Evolutionary conservation across 2,329 filamentous ascomycete species (phyloP), one percentile per base, ranked within the genome.

Genomic region (Xylariales sp.): DNA sequence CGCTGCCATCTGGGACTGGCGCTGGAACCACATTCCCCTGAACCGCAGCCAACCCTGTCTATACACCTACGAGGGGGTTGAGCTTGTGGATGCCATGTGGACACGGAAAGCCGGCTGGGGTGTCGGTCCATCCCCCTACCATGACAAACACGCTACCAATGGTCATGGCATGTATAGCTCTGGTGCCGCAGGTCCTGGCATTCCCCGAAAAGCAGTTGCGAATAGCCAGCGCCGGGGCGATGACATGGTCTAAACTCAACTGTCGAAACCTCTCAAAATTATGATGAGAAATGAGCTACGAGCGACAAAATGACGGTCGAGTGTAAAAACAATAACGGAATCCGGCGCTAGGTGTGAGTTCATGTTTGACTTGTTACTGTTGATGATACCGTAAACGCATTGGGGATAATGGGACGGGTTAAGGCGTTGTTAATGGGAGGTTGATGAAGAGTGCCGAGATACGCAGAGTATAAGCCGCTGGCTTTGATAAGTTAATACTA

Each of bases 1-100:
- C 72, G 89, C 89, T 0, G 81, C 85, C 8, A 82, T 92, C 58
- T 92, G 89, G 88, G 89, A 92, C 76, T 91, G 87, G 82, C 81
- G 89, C 32, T 90, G 76, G 71, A 87, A 87, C 75, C 90, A 92
- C 75, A 85, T 92, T 39, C 89, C 90, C 18, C 82, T 92, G 5
- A 85, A 87, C 71, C 84, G 89, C 23, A 81, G 84, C 49, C 79
- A 83, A 23, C 82, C 88, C 0, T 90, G 89, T 74, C 78, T 81
- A 28, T 89, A 88, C 68, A 81, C 71, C 8, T 46, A 71, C n/a
- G 80, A 79, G 0, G 77, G 78, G 6, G 78, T 77, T 3, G 84
- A 85, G 55, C 83, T 90, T 56, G 82, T 83, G 62, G 81, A 87
- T 62, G 83, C 87, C 0, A 79, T 87, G 3, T 90, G 86, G 67